A percentile compares a stretch with the other conserved stretches of the same genome.
Conservation (phyloP, 2,329 filamentous ascomycete genomes). For the Fusarium poae region DNA sequence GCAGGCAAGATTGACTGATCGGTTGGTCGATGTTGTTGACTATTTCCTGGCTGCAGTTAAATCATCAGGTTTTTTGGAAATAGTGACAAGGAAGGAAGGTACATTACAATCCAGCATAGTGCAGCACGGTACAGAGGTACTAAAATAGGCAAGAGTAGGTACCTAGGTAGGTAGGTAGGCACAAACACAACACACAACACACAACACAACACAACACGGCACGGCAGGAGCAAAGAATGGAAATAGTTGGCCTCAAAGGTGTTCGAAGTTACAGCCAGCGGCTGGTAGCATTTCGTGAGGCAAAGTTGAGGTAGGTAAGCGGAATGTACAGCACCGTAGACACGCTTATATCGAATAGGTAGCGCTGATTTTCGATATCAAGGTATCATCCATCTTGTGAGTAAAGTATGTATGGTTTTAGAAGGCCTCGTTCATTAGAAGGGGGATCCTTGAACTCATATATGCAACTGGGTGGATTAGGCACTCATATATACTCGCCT, state of each 20-base stretch:
- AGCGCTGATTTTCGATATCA: conserved; percentile 20
- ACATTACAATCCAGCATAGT: not conserved
- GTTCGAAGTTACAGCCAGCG: conserved; percentile 20
- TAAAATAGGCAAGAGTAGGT: not conserved
- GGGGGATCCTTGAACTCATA: conserved; percentile 29
- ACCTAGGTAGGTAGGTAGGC: conserved; percentile 8
- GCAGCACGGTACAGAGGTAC: conserved; percentile 1
- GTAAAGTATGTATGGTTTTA: conserved; percentile 39
- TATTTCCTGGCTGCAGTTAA: conserved; percentile 16
- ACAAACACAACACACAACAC: not conserved
- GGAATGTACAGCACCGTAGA: conserved; percentile 5
- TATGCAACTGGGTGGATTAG: conserved; percentile 37
- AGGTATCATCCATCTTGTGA: conserved; percentile 21
- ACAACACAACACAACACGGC: not conserved
- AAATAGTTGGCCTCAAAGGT: conserved; percentile 40
- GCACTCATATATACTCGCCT: conserved; percentile 20
- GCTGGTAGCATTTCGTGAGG: conserved; percentile 31
- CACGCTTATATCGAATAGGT: conserved; percentile 22
- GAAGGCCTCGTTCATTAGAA: conserved; percentile 36
- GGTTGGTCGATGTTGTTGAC: conserved; percentile 1
- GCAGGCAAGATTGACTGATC: conserved; percentile 11
- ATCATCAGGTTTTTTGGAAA: conserved; percentile 11
- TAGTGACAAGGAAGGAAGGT: conserved; percentile 26
- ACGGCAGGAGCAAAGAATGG: conserved; percentile 19
- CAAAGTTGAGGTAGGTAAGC: conserved; percentile 17